Evolutionary conservation across 2,329 filamentous ascomycete species (phyloP), one percentile per base, ranked within the genome.

Genomic region (Onygenales sp.): DNA sequence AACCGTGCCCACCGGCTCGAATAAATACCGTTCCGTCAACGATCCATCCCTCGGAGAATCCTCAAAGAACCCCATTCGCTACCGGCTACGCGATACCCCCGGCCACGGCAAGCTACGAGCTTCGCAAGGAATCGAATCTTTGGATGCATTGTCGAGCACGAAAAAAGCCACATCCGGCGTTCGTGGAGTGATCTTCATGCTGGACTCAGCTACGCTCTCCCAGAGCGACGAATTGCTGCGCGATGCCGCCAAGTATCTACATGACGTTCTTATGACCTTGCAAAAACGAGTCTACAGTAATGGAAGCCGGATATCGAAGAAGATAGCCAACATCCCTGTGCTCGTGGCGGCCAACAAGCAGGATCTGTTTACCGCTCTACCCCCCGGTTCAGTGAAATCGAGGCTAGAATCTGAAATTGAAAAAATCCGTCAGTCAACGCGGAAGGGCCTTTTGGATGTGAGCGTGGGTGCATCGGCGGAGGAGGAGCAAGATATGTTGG

Each of bases 271-370:
- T n/a, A 77, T 97, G 2, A 68, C 80, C 2, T 76, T 98, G 55
- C 93, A 97, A 74, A 87, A 85, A 70, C 79, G 79, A 83, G 48
- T 79, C 81, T 33, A 54, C 44, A 71, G 71, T 21, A 71, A 69
- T 57, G 63, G 56, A 41, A 83, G 78, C 58, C 77, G 78, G 14
- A 64, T 66, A 1, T 49, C 46, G 8, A 84, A 82, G 61, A 76
- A 75, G 0, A 78, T 81, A 0, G 72, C 75, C 21, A 76, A 80
- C 21, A 78, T 93, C 7, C 84, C 87, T 0, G 78, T 98, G 7
- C 78, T 98, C 38, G 76, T 98, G 36, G 91, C 90, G 1, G 91
- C 90, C 52, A 98, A 97, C 72, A 98, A 98, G 78, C 80, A 90
- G 66, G 93, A 98, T 68, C 78, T 98, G 1, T 98, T 98, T 68